phyloP scores from a whole-genome alignment of 306 rosid species.

The Trichosanthes cucumerina region DNA sequence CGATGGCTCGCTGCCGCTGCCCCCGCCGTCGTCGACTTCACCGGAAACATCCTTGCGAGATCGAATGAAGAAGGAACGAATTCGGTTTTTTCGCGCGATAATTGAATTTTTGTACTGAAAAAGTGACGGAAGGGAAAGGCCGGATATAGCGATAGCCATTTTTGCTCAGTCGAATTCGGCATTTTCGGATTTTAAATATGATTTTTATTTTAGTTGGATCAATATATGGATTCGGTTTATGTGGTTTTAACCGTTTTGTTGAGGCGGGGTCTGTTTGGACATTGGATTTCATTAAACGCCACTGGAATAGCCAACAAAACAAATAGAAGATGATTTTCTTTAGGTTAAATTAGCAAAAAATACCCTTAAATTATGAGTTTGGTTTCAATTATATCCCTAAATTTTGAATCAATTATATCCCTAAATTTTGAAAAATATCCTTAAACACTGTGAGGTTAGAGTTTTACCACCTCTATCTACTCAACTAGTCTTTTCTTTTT shows the following conservation, averaged over 20 bases:
- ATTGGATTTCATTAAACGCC: neutral
- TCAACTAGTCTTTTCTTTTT: no score
- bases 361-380: no score
- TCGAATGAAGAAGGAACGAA: constrained; percentile 14
- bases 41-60: constrained; percentile 21
- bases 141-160: constrained; percentile 28
- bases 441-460: no score
- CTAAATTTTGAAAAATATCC: no score
- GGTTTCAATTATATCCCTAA: no score
- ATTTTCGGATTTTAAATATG: constrained; percentile 1
- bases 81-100: neutral
- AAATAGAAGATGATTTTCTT: no score
- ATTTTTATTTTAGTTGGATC: neutral
- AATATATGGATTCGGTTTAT: constrained; percentile 8
- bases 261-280: neutral
- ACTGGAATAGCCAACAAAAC: neutral
- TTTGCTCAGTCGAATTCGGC: neutral
- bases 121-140: constrained; percentile 27
- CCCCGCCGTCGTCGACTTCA: neutral
- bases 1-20: neutral
- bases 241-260: constrained; percentile 9
- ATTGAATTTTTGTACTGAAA: constrained; percentile 11
- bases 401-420: no score
- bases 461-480: no score
- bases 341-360: no score